Conservation (phyloP, 495 filamentous ascomycete genomes). For the Podospora pseudopauciseta region DNA sequence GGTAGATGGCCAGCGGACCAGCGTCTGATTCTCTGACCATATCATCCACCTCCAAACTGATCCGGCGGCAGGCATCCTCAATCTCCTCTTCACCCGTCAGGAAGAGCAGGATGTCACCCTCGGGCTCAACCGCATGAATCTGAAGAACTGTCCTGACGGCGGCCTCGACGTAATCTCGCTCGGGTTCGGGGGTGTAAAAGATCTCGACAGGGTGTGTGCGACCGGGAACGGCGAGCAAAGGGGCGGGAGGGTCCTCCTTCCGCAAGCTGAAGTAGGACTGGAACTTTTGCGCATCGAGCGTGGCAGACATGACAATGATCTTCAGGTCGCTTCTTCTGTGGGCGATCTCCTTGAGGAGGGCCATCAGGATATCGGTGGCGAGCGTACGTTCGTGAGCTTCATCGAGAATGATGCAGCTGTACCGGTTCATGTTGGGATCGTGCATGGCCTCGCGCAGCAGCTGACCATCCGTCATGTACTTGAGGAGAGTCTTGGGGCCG, state of each 20-base stretch:
- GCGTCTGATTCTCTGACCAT: slow-evolving; percentile 85
- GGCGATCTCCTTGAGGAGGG: slow-evolving; percentile 82
- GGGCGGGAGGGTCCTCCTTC: slow-evolving; percentile 48
- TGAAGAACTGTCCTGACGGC: slow-evolving; percentile 91
- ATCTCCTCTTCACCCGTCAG: slow-evolving; percentile 99
- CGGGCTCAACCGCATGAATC: slow-evolving; percentile 87
- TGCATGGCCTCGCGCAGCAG: slow-evolving; percentile 96
- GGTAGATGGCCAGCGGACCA: slow-evolving; percentile 84
- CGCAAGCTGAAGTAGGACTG: slow-evolving; percentile 89
- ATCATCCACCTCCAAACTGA: slow-evolving; percentile 83
- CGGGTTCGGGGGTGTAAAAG: slow-evolving; percentile 95
- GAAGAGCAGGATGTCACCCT: slow-evolving; percentile 94
- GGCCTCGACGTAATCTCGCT: slow-evolving; percentile 95
- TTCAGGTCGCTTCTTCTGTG: slow-evolving; percentile 78
- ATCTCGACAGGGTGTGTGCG: slow-evolving; percentile 96
- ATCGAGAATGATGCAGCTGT: slow-evolving; percentile 97
- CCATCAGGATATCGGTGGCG: slow-evolving; percentile 95
- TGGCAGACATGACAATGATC: slow-evolving; percentile 98
- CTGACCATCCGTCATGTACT: slow-evolving; percentile 99
- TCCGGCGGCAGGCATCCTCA: slow-evolving; percentile 91
- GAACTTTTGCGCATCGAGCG: slow-evolving; percentile 95
- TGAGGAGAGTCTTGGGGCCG: slow-evolving; percentile 82
- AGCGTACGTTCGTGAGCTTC: slow-evolving; percentile 96
- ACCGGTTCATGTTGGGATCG: slow-evolving; percentile 83
- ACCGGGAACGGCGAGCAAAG: slow-evolving; percentile 89